Evolutionary conservation across 805 yeast species (phyloP), one percentile per base, ranked within the genome.

Genomic region (Nakazawaea laoshanensis): DNA sequence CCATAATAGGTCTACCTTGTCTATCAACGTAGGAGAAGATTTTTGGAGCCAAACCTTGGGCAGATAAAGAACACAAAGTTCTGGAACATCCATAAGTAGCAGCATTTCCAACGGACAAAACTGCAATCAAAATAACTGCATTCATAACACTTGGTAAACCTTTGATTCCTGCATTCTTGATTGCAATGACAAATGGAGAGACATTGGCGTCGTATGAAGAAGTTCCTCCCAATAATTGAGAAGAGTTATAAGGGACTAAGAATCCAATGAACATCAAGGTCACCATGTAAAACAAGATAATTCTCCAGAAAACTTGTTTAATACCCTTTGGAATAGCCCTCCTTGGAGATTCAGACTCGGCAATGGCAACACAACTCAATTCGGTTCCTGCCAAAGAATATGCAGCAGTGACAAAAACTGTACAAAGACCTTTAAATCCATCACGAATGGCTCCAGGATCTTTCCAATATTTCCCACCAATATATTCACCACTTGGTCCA

Each of bases 301-400:
- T 77, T 57, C 92, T 68, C 88, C 89, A 82, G 58, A 84, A 80
- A 3, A 81, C 85, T 58, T 83, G 88, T 55, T 81, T 82, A 38
- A 79, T 73, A 27, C 89, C 88, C 32, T 67, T 65, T 23, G 89
- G 92, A 35, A 81, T 65, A 2, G 81, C 57, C 35, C 62, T 63
- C 44, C 79, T 62, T 29, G 92, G 89, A 52, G 80, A 71, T 22
- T 56, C 67, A 16, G 85, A 65, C 53, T 83, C 94, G 7, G 88
- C 88, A 20, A 88, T 82, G 8, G 87, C 81, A 25, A 82, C 63
- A 32, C 86, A 84, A 24, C 72, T 70, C 44, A 82, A 61, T 55
- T 82, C 92, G 12, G 84, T 70, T 38, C 89, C 89, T 25, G 81
- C 73, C 48, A 74, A 83, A 8, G 85, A 69, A 52, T 80, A 83